Base-by-base conservation (phyloP, 257 asterid genomes). In the Ocimum tenuiflorum region DNA sequence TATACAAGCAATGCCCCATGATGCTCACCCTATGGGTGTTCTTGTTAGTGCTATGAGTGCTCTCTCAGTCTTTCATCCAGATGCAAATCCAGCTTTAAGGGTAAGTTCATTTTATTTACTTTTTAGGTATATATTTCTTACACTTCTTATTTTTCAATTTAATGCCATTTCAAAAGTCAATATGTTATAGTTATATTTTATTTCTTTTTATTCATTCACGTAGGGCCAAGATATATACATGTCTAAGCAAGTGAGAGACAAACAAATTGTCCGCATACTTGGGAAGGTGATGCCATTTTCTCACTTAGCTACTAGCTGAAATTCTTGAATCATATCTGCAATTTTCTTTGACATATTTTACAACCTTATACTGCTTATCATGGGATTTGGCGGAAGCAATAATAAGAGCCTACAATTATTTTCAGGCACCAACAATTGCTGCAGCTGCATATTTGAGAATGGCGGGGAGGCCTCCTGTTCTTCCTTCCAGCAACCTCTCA, bases 11-110 rank as follows among this genome's bases (percentile, higher is more conserved):
- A 92, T 92, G 97, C 99, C 99, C 51, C 97, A 92, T 77, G 96
- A 92, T 81, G 97, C 99, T 70, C 99, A 92, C 77, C 99, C 99
- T 18, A 92, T 92, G 99, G 99, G 99, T 74, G 99, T 89, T 72
- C 97, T 92, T 70, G 97, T 89, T 73, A 89, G 97, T 69, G 94
- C 99, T 59, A 82, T 92, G 95, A 86, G 99, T 77, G 88, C 96
- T 60, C 97, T 92, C 58, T 92, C 99, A 14, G 78, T 92, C 62
- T 92, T 89, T 60, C 99, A 92, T 75, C 99, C 97, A 8, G 95
- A 92, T 87, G 99, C 99, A 2, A 92, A 92, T 80, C 99, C 99
- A 57, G 99, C 97, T 68, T 86, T 92, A 65, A 80, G 91, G 72
- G 99, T 92, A 77, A 80, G 96, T 13, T 18, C n/a, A 11, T 19